Conservation (phyloP, 495 filamentous ascomycete species). For the Penicillium cataractarum region DNA sequence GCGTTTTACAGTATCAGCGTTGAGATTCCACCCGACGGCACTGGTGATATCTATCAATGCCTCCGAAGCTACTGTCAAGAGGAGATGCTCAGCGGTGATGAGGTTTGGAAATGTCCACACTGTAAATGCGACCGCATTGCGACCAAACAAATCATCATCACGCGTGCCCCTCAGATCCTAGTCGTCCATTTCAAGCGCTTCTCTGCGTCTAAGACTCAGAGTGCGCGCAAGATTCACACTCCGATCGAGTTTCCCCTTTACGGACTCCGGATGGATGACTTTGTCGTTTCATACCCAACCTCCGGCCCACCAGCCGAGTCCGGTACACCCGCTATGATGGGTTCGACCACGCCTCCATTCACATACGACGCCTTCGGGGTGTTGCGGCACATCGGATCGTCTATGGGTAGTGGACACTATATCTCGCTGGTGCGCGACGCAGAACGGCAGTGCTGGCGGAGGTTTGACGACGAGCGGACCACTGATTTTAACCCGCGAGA, state of each 20-base stretch:
- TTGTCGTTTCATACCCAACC: constrained; percentile 49
- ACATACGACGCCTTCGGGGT: constrained; percentile 75
- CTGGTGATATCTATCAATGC: constrained; percentile 63
- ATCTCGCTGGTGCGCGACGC: constrained; percentile 66
- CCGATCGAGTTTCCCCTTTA: constrained; percentile 70
- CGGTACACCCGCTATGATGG: constrained; percentile 18
- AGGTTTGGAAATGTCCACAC: constrained; percentile 71
- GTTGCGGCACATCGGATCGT: constrained; percentile 65
- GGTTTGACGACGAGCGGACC: constrained; percentile 65
- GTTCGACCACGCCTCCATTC: constrained; percentile 63
- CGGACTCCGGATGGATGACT: constrained; percentile 64
- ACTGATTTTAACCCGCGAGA: constrained; percentile 61
- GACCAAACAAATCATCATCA: constrained; percentile 74
- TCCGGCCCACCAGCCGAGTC: constrained; percentile 31
- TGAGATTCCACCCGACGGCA: constrained; percentile 60
- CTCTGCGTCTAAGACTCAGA: constrained; percentile 57
- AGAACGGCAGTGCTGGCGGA: constrained; percentile 62
- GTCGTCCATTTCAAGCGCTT: constrained; percentile 82
- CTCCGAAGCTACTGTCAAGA: constrained; percentile 68
- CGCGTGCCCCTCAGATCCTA: constrained; percentile 68
- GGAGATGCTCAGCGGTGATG: constrained; percentile 67
- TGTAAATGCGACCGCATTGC: constrained; percentile 71
- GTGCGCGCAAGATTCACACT: constrained; percentile 66
- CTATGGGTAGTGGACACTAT: constrained; percentile 70
- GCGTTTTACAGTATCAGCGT: constrained; percentile 71